Base-by-base conservation (phyloP, 495 filamentous ascomycete genomes). In the Sporormia fimetaria region DNA sequence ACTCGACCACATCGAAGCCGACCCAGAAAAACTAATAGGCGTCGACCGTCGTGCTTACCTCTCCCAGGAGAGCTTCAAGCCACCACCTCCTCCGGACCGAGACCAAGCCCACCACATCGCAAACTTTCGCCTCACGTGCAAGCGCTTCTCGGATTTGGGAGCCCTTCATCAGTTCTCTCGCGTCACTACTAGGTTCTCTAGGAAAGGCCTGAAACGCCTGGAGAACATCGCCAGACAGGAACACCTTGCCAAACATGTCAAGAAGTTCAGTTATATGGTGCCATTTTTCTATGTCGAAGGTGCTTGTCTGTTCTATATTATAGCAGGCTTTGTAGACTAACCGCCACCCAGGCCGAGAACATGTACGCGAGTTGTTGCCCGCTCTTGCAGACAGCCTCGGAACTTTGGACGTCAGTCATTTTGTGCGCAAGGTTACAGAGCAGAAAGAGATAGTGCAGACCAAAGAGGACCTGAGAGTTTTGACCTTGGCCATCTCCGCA, bases 211-310 rank as follows among this genome's bases (percentile, higher is more conserved):
- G 36, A 56, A 61, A 21, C 62, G 70, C 31, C 56, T 83, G 31
- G 67, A 75, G 15, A 62, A 62, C 12, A 67, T 75, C 23, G 60
- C 64, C 17, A 49, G 49, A 21, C 58, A 62, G 30, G 54, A 57
- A 10, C 69, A 77, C 53, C 64, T 79, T 14, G 70, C 74, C 24
- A 65, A 62, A 44, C 68, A 77, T 61, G 75, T 80, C 33, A 74
- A 68, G 57, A 72, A 76, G 53, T 74, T 83, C 57, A 78, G 74
- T 50, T 83, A 83, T 56, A 70, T 83, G 61, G 73, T 83, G 55
- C 76, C 76, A 52, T 75, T 70, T 38, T 80, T 80, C 57, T 81
- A 81, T 61, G 53, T 51, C 9, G 48, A 61, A 37, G 63, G 64
- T 67, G 37, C 20, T 46, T 27, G 33, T 28, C 40, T 14, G 28